Evolutionary conservation across 2,329 filamentous ascomycete species (phyloP), one percentile per base, ranked within the genome.

Genomic region (Fusarium oligoseptatum): DNA sequence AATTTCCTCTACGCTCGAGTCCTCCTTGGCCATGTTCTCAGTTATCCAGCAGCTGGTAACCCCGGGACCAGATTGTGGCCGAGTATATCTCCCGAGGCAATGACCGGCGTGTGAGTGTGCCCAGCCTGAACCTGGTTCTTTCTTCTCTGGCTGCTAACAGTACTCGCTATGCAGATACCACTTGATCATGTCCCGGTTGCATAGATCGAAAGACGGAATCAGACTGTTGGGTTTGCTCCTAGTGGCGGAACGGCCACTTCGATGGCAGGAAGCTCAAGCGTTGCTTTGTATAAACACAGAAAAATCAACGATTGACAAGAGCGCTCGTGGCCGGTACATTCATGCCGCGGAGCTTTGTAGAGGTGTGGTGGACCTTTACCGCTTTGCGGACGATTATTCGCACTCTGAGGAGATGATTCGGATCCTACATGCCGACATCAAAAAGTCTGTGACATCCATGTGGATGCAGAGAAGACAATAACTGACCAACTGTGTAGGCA

Each of bases 1-100:
- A 64, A 39, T 60, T 73, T 71, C 34, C 60, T 73, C 9, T 66
- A 72, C n/a, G 71, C 66, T 17, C 63, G 63, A 12, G 56, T 73
- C 9, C 68, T 73, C 17, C n/a, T 73, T 20, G 14, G 24, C 15
- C 71, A 72, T 29, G 20, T 72, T 3, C 27, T 71, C 45, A 7
- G 48, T 64, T 9, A 55, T 32, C 43, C 22, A 48, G 43, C 22
- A 48, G 15, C 22, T 48, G 15, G 14, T 22, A 48, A 48, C 22
- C 22, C 17, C 15, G 48, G 17, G 24, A 3, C 9, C 29, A 15
- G 15, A 36, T 52, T 71, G 6, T 15, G 24, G 11, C 37, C 60
- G 3, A 60, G 62, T 11, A 48, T 10, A 11, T 73, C 71, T 17
- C 66, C 71, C 24, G 14, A 2, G 66, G 52, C 4, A 41, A 69